Base-by-base conservation (phyloP, 768 basidiomycete genomes). In the Amanita pseudoporphyria region DNA sequence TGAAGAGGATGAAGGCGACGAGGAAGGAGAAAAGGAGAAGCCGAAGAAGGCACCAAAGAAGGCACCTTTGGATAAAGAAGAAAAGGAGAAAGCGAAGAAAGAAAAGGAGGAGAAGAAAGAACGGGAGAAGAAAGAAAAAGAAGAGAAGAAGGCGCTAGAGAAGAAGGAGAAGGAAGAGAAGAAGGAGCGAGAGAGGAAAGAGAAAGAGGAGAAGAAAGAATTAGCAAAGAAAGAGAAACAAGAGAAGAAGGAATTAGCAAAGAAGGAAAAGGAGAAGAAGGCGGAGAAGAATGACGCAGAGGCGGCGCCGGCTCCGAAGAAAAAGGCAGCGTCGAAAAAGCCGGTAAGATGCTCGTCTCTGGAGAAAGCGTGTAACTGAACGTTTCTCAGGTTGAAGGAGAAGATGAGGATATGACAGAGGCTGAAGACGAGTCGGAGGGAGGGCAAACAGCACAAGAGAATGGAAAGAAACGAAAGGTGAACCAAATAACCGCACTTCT, bases 401-500 rank as follows among this genome's bases (percentile, higher is more conserved):
- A 50, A 24, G 61, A 62, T n/a, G 71, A 69, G 9, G 71, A 74
- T 70, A 59, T 71, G 59, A 52, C 73, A 46, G 70, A 72, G 64
- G 63, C 52, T 22, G 67, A 66, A 16, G 62, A 64, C 21, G 63
- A 64, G 32, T 71, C 57, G 6, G 72, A 67, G 13, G 71, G 60
- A n/a, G 74, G 71, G 9, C 76, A 73, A 5, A 73, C 72, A 1
- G 75, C 72, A 12, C 75, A 77, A 9, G 69, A 70, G 1, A 60
- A 60, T 49, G 67, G 64, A 58, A 85, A 81, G 71, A 89, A 88
- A 67, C 81, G 83, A 67, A 84, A 87, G 79, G 84, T 81, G 21
- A 57, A n/a, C n/a, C n/a, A n/a, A n/a, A n/a, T n/a, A n/a, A n/a
- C n/a, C n/a, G n/a, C n/a, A n/a, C n/a, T n/a, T n/a, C n/a, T n/a